Evolutionary conservation across 495 filamentous ascomycete species (phyloP), one percentile per base, ranked within the genome.

Genomic region (Glonium stellatum): DNA sequence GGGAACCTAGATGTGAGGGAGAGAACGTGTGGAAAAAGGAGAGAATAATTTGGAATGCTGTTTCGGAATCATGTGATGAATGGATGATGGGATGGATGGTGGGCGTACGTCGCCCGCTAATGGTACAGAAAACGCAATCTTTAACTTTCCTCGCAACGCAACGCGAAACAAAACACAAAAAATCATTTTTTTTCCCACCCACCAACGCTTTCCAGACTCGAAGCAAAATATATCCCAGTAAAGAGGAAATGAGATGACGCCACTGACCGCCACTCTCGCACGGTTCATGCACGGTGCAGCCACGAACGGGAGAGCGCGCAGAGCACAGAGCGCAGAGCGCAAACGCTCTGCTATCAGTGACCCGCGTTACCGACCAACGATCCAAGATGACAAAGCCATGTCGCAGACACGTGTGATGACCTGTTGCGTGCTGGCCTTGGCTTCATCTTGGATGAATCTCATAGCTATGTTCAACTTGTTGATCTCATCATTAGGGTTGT

Each of bases 391-490:
- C 58, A 64, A 57, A 13, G 60, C 67, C 65, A 70, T 67, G 36
- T 64, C 67, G 55, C 65, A 70, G 22, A 70, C 54, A 13, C 67
- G 60, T 11, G 56, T 44, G 25, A 60, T 62, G 57, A 68, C 67
- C 51, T 70, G 65, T 50, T 64, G 62, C 42, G 59, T 52, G 25
- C 65, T 59, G 31, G 36, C 55, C 10, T 59, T 76, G 36, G 85
- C 81, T 71, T 95, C 86, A 57, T 86, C 81, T 59, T 86, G 84
- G 39, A 95, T 82, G 72, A 95, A 95, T 65, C 82, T 84, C 69
- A 88, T 86, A 5, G 91, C 91, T 22, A 95, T 86, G 11, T 82
- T 80, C 18, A 95, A 78, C 73, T 87, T 89, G 58, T 80, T 85
- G 36, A 83, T 80, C 0, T 87, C 77, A 53, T 89, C 87, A 13